phyloP scores from a whole-genome alignment of 441 rosid genomes.

The Erysimum cheiri region DNA sequence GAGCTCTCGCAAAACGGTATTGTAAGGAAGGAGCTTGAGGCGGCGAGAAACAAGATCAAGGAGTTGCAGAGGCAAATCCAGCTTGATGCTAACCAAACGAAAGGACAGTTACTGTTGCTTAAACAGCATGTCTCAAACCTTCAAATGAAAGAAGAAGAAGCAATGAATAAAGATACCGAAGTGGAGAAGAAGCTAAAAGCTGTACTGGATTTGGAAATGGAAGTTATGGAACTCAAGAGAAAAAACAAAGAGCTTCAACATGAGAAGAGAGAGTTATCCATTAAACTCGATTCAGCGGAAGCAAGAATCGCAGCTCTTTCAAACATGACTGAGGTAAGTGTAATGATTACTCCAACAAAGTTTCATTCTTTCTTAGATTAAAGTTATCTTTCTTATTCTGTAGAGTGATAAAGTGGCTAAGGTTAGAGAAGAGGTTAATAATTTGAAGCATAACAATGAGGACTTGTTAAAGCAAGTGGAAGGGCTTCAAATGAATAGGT shows the following conservation, averaged over 20 bases:
- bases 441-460: conserved; percentile 77
- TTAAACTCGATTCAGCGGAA: conserved; percentile 87
- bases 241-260: conserved; percentile 91
- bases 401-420: conserved; percentile 84
- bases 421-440: conserved; percentile 79
- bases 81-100: conserved; percentile 91
- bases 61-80: conserved; percentile 93
- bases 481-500: conserved; percentile 96
- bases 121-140: conserved; percentile 90
- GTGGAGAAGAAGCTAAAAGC: conserved; percentile 78
- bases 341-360: conserved; percentile 2
- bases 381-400: background rate
- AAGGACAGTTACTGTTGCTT: conserved; percentile 86
- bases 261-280: conserved; percentile 84
- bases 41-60: conserved; percentile 79
- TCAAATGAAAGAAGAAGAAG: conserved; percentile 82
- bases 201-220: conserved; percentile 75
- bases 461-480: conserved; percentile 94
- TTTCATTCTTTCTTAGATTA: background rate
- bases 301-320: conserved; percentile 71
- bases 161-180: conserved; percentile 71
- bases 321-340: conserved; percentile 90
- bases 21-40: conserved; percentile 74
- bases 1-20: conserved; percentile 59
- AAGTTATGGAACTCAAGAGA: conserved; percentile 90